Evolutionary conservation across 2,329 filamentous ascomycete species (phyloP).

Genomic region (Monilinia aucupariae): DNA sequence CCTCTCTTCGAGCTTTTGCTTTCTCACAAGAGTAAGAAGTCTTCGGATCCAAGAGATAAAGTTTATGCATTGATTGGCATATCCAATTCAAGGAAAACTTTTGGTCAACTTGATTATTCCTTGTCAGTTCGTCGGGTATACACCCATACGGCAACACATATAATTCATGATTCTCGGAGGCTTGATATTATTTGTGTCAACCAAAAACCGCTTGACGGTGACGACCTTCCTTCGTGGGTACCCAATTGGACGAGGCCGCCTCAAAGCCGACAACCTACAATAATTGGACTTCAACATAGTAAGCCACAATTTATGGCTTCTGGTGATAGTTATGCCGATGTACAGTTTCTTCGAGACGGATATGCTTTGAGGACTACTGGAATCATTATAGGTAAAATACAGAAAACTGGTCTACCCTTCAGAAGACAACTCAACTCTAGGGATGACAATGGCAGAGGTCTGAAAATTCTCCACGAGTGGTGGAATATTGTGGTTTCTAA

Average conservation of each 20-base stretch:
- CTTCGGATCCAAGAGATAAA: conserved; percentile 32
- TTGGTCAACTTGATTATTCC: conserved; percentile 28
- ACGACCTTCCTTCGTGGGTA: conserved; percentile 27
- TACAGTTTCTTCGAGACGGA: conserved; percentile 21
- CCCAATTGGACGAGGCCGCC: conserved; percentile 29
- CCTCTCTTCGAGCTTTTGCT: conserved; percentile 29
- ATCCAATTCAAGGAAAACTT: conserved; percentile 20
- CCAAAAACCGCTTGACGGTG: conserved; percentile 20
- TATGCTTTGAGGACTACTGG: conserved; percentile 24
- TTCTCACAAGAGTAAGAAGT: conserved; percentile 31
- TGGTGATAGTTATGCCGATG: conserved; percentile 19
- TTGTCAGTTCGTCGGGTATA: conserved; percentile 24
- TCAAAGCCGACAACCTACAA: conserved; percentile 11
- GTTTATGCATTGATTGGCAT: conserved; percentile 32
- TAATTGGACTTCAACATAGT: conserved; percentile 27
- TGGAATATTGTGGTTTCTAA: conserved; percentile 25
- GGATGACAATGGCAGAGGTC: conserved; percentile 18
- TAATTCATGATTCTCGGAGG: conserved; percentile 23
- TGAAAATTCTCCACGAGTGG: conserved; percentile 29
- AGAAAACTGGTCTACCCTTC: conserved; percentile 20
- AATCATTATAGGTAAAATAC: conserved; percentile 25
- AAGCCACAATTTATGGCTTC: conserved; percentile 26
- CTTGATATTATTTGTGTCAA: conserved; percentile 31
- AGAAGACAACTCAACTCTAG: conserved; percentile 19
- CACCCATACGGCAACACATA: conserved; percentile 27